Percentiles rank a stretch among this genome's conserved stretches.
Conservation (phyloP, 495 filamentous ascomycete species). For the Trichocladium uniseriatum region DNA sequence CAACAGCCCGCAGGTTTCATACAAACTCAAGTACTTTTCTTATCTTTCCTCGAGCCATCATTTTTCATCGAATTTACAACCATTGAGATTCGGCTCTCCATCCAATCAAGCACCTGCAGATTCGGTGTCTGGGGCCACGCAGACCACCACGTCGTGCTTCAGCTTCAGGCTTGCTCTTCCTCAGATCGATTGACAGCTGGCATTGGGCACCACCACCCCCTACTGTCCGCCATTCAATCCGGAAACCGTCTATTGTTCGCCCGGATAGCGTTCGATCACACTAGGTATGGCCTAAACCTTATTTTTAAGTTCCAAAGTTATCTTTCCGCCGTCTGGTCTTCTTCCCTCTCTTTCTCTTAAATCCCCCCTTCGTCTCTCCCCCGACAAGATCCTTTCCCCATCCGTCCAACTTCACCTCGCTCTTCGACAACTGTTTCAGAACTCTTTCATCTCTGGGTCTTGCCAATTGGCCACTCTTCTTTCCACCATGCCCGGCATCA, state of each 20-base stretch:
- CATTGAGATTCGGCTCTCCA: neutral
- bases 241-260: neutral
- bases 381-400: neutral
- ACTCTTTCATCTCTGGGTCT: neutral
- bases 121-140: neutral
- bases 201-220: constrained; percentile 16
- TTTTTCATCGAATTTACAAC: neutral
- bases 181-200: constrained; percentile 16
- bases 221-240: neutral
- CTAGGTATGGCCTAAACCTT: constrained; percentile 2
- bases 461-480: neutral
- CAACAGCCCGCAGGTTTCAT: neutral
- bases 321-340: neutral
- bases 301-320: neutral
- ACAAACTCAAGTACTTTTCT: too few relatives aligned
- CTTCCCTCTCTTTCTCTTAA: neutral
- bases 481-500: constrained; percentile 5
- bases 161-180: neutral
- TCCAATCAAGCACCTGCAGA: neutral
- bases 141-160: constrained; percentile 7
- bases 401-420: neutral
- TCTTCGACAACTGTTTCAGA: neutral
- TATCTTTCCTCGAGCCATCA: too few relatives aligned
- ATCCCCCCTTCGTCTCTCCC: neutral
- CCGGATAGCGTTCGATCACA: neutral